A percentile compares a stretch with the other conserved stretches of the same genome.
These are phyloP conservation scores for Dothistroma septosporum DNA, from an alignment of 2,329 filamentous ascomycete species.

Conservation along the genomic window DNA sequence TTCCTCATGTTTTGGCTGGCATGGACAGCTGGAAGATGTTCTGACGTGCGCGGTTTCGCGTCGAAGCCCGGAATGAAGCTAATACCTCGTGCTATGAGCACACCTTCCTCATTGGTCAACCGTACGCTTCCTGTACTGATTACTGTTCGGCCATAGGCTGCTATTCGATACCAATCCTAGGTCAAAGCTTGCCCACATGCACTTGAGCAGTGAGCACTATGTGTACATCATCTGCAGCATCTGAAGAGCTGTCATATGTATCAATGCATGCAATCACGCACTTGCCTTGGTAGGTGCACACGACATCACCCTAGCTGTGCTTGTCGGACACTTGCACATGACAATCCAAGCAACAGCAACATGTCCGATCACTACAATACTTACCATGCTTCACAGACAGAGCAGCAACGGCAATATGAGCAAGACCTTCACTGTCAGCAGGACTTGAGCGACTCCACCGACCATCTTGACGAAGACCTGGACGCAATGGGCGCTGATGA, in stretches of 20 bases:
- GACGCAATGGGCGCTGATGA: slow-evolving; percentile 14
- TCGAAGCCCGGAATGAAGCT: background rate
- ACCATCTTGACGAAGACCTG: slow-evolving; percentile 9
- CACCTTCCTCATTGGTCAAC: slow-evolving; percentile 6
- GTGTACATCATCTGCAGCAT: background rate
- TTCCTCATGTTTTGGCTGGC: background rate
- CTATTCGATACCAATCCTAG: slow-evolving; percentile 2
- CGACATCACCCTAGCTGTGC: background rate
- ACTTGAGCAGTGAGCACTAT: background rate
- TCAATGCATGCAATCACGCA: background rate
- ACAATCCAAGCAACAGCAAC: background rate
- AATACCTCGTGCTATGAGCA: slow-evolving; percentile 1
- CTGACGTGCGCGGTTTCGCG: background rate
- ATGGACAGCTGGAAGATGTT: background rate
- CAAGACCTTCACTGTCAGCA: slow-evolving; percentile 13
- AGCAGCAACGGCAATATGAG: slow-evolving; percentile 17
- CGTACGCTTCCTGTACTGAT: background rate
- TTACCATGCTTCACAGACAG: slow-evolving; percentile 9
- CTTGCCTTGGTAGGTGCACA: background rate
- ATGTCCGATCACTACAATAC: background rate
- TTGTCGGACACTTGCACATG: background rate
- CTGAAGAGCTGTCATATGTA: background rate
- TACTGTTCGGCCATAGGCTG: background rate
- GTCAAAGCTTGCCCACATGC: slow-evolving; percentile 4
- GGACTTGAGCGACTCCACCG: slow-evolving; percentile 11